Evolutionary conservation across 108 stramenopile genomes (phyloP), one percentile per base, ranked within the genome.

Genomic region (Cyclostephanos invisitatus): DNA sequence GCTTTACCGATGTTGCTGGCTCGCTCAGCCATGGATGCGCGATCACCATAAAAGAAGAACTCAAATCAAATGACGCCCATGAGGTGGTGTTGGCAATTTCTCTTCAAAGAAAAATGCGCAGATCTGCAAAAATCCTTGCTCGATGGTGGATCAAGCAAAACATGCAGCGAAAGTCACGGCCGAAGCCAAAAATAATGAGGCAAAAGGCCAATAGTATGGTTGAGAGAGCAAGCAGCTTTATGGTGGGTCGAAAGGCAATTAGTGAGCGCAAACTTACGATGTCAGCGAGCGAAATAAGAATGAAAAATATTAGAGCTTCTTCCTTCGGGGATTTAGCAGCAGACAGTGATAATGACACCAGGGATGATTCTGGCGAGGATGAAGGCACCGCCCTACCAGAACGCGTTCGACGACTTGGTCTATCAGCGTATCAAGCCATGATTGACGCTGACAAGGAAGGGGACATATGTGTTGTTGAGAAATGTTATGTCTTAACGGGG

Each of bases 401-500:
- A 25, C 37, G 72, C 17, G 51, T 67, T 32, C 80, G 75, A 22
- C 80, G 56, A 22, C 50, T 81, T 35, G 80, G 70, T 17, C 35
- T 37, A n/a, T 9, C 40, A 11, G 68, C 82, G 7, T 83, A 83
- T 48, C 44, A 83, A 63, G 64, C 70, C 50, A 84, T 84, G 83
- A 36, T 76, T 12, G 71, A 77, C 14, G 68, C 54, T 18, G 75
- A 72, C 48, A 67, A 62, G 27, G 64, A 72, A 32, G 83, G 80
- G 17, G 76, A 77, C 20, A 77, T 71, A 0, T 84, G 83, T 49
- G 70, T 84, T 54, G 80, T 81, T 46, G 74, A 84, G 62, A 84
- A 73, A 55, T 67, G 80, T 55, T 84, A 84, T 53, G 69, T 81
- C n/a, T 56, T 84, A 10, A 81, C 66, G 40, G 83, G 83, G 60